These are phyloP conservation scores for Populus davidiana DNA, from an alignment of 345 rosid genomes.

Conservation along the genomic window DNA sequence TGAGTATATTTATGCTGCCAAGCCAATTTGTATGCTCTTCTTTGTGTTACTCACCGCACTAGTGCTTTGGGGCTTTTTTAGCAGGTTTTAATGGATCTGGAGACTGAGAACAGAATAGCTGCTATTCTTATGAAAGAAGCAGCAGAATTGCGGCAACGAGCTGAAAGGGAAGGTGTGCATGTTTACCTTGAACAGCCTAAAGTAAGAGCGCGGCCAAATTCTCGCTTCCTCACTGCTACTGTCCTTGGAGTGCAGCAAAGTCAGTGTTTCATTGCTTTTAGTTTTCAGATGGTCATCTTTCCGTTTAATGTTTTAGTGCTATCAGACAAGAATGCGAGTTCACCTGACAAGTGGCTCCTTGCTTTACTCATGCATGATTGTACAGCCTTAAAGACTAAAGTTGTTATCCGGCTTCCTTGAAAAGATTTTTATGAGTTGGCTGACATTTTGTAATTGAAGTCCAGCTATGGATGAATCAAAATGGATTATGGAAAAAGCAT, in stretches of 20 bases:
- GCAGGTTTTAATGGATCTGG: conserved; percentile 66
- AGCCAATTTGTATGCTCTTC: not conserved
- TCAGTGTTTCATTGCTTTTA: conserved; percentile 18
- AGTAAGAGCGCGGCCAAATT: conserved; percentile 68
- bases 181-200: conserved; percentile 69
- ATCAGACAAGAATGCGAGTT: not conserved
- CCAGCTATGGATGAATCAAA: not conserved
- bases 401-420: not conserved
- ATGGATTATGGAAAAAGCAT: not conserved
- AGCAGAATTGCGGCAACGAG: conserved; percentile 73
- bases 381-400: not conserved
- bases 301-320: not conserved
- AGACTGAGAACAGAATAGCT: conserved; percentile 86
- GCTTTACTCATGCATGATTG: not conserved
- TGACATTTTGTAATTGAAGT: not conserved
- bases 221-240: conserved; percentile 86
- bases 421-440: not conserved
- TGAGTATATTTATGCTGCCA: not conserved
- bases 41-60: not conserved
- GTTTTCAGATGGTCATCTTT: not conserved
- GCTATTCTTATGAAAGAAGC: conserved; percentile 87
- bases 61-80: not conserved
- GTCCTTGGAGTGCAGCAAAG: conserved; percentile 92
- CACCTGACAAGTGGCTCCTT: too few species aligned
- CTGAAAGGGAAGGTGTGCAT: conserved; percentile 73